A percentile compares a stretch with the other conserved stretches of the same genome.
phyloP scores from a whole-genome alignment of 2,329 filamentous ascomycete species.

The Colletotrichum tamarilloi region DNA sequence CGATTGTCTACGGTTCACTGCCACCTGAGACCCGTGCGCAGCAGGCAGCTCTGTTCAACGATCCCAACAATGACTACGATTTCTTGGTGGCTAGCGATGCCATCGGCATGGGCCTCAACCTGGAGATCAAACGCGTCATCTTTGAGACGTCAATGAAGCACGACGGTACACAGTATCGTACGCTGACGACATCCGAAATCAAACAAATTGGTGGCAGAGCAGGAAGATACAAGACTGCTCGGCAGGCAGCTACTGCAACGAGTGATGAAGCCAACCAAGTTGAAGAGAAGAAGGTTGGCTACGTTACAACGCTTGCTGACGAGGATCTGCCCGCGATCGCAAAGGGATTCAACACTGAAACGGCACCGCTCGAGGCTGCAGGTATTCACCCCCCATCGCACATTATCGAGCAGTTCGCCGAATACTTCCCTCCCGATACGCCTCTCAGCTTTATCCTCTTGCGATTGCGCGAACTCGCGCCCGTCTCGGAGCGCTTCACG shows the following conservation, averaged over 20 bases:
- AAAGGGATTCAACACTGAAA: conserved; percentile 70
- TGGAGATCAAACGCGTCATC: conserved; percentile 90
- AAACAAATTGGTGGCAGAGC: conserved; percentile 97
- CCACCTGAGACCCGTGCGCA: conserved; percentile 93
- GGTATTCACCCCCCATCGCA: conserved; percentile 79
- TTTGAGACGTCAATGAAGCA: conserved; percentile 84
- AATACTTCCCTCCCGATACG: conserved; percentile 83
- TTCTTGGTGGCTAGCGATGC: conserved; percentile 94
- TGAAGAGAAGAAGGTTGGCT: conserved; percentile 66
- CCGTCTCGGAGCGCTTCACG: conserved; percentile 74
- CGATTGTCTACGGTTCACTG: conserved; percentile 91
- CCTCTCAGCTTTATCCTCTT: conserved; percentile 86
- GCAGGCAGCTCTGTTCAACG: conserved; percentile 94
- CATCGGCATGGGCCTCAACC: conserved; percentile 96
- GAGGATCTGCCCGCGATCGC: conserved; percentile 74
- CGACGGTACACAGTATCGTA: conserved; percentile 67
- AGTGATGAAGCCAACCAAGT: conserved; percentile 19
- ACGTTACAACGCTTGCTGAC: conserved; percentile 82
- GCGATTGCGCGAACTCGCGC: conserved; percentile 77
- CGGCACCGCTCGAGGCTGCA: conserved; percentile 75
- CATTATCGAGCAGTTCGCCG: conserved; percentile 80
- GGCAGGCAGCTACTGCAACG: conserved; percentile 55
- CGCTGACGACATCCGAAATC: conserved; percentile 79
- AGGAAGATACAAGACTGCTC: conserved; percentile 83
- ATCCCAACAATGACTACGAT: conserved; percentile 95